Base-by-base conservation (phyloP, 768 basidiomycete species). In the Chiua virens region DNA sequence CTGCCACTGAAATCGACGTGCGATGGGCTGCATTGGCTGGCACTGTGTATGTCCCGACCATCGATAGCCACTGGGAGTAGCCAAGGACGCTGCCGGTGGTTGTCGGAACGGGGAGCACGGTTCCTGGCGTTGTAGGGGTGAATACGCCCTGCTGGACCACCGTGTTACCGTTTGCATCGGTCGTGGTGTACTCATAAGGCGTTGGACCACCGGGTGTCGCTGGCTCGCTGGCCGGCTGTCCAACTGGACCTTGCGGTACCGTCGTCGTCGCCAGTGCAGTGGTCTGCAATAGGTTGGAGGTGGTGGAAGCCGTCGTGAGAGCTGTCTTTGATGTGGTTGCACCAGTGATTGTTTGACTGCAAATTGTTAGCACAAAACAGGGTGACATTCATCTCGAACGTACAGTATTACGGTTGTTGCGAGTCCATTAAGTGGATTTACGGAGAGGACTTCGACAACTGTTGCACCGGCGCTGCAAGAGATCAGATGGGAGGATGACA, bases 151-250 rank as follows among this genome's bases (percentile, higher is more conserved):
- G 35, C 25, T 55, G 0, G 1, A 54, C 56, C 30, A 59, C 55
- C 6, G 61, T 51, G 32, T 71, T 30, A 6, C 71, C 70, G 20
- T 40, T 50, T 44, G 70, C 70, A 38, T 73, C 55, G 47, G 64
- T 70, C 0, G 81, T 82, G 27, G 79, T 81, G 54, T 81, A 82
- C 2, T 64, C 64, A 60, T 72, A 82, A 0, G 78, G 78, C 0
- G 77, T 81, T 25, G 75, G 74, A 3, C 75, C 80, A 7, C 76
- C 75, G 28, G 79, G 71, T 3, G 67, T 60, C 20, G 56, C 65
- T 3, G 64, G 67, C 22, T 68, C 71, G 5, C 77, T 27, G 3
- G 60, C 73, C 21, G 83, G 82, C 55, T 79, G 76, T 8, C 77
- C 86, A 1, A 87, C 85, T 4, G 84, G 64, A 21, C 49, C 68